A percentile compares a stretch with the other conserved stretches of the same genome.
Conservation (phyloP, 2,329 filamentous ascomycete species). For the Onygenales sp. region DNA sequence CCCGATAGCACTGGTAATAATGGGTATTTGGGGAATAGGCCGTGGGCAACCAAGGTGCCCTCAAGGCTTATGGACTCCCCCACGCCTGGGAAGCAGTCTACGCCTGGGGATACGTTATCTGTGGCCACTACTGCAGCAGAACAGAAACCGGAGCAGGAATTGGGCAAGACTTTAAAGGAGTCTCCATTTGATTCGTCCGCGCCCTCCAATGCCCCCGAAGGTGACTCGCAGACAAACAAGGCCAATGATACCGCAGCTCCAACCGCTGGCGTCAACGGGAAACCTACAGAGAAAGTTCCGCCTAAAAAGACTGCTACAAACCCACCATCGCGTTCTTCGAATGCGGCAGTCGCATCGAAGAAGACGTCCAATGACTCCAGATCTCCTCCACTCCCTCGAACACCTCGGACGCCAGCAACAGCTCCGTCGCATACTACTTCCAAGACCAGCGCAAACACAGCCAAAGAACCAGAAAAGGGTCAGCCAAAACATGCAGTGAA, state of each 20-base stretch:
- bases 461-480: conserved; percentile 22
- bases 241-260: background rate
- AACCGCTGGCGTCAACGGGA: conserved; percentile 6
- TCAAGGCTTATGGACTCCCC: background rate
- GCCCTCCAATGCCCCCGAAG: conserved; percentile 5
- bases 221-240: background rate
- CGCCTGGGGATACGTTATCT: background rate
- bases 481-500: conserved; percentile 20
- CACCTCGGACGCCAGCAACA: conserved; percentile 10
- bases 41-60: conserved; percentile 4
- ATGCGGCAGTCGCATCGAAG: conserved; percentile 18
- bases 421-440: conserved; percentile 10
- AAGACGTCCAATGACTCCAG: conserved; percentile 13
- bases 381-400: conserved; percentile 14
- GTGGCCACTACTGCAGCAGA: background rate
- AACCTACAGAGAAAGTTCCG: conserved; percentile 5
- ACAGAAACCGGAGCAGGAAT: conserved; percentile 5
- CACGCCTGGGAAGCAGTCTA: background rate
- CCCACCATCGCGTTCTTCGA: conserved; percentile 20
- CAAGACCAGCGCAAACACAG: conserved; percentile 10
- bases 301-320: conserved; percentile 14
- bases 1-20: background rate
- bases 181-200: conserved; percentile 18
- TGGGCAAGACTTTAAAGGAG: conserved; percentile 22
- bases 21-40: conserved; percentile 12